phyloP scores from a whole-genome alignment of 805 yeast species.

The Zygoascus bituminiphila region DNA sequence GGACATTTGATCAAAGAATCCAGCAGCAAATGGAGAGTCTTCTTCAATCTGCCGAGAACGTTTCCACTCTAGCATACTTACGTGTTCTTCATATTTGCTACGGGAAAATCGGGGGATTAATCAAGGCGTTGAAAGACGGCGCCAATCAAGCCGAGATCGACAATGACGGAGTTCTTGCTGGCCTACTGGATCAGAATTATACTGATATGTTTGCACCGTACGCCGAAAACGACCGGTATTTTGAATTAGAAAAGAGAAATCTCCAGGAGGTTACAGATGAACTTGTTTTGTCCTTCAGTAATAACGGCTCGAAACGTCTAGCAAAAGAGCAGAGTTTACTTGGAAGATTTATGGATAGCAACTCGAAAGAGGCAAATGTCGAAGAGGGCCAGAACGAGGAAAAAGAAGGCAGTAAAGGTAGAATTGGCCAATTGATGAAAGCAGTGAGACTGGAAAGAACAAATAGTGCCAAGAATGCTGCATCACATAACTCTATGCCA shows the following conservation, averaged over 20 bases:
- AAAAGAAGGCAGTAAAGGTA: constrained; percentile 22
- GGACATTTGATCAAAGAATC: constrained; percentile 65
- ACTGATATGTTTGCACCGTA: constrained; percentile 68
- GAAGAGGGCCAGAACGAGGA: background rate
- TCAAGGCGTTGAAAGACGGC: constrained; percentile 56
- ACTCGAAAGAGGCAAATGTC: background rate
- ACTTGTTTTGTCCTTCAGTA: constrained; percentile 39
- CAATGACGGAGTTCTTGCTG: constrained; percentile 33
- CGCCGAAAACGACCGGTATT: constrained; percentile 57
- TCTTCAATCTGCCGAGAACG: constrained; percentile 52
- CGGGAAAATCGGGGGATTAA: constrained; percentile 48
- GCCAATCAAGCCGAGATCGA: constrained; percentile 33
- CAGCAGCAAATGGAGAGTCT: constrained; percentile 42
- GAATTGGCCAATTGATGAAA: constrained; percentile 26
- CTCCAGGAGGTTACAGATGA: constrained; percentile 39
- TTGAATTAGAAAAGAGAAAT: constrained; percentile 61
- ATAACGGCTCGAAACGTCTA: constrained; percentile 32
- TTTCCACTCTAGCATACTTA: constrained; percentile 57
- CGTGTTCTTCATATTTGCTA: constrained; percentile 66
- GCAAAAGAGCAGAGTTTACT: constrained; percentile 8
- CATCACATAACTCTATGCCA: constrained; percentile 3
- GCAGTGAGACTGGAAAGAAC: constrained; percentile 18
- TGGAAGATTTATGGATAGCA: constrained; percentile 1
- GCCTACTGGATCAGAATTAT: constrained; percentile 58
- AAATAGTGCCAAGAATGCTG: constrained; percentile 3